Percentiles rank a stretch among this genome's conserved stretches.
These are phyloP conservation scores for Pinus tabuliformis DNA, from an alignment of 75 land plant genomes.

Conservation along the genomic window DNA sequence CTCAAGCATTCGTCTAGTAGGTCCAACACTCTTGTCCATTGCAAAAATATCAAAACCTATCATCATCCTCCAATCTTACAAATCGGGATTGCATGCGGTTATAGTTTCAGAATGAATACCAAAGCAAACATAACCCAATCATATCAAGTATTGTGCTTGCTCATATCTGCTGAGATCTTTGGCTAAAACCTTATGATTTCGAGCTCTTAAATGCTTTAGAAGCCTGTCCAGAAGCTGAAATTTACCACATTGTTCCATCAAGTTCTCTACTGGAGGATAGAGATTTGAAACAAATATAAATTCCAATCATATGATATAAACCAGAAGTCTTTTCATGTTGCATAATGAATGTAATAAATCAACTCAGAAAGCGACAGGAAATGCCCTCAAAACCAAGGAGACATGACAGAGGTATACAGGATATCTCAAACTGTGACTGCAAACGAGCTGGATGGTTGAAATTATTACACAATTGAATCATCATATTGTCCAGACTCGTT, in stretches of 20 bases:
- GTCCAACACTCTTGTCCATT: constrained; percentile 84
- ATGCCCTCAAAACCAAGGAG: not conserved
- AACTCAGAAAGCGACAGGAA: not conserved
- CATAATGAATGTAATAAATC: not conserved
- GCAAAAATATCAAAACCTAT: constrained; percentile 90
- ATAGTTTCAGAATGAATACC: not conserved
- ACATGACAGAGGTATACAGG: not conserved
- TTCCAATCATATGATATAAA: not conserved
- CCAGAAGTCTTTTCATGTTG: too few species aligned
- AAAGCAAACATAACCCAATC: not conserved
- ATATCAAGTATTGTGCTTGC: not conserved
- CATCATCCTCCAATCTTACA: constrained; percentile 1
- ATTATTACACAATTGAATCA: too few species aligned
- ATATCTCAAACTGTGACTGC: not conserved
- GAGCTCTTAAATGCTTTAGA: constrained; percentile 16
- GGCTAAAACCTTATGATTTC: constrained; percentile 34
- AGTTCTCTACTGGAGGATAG: constrained; percentile 74
- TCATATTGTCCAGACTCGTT: too few species aligned
- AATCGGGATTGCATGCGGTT: not conserved
- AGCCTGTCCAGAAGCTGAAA: constrained; percentile 77
- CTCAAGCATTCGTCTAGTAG: constrained; percentile 77
- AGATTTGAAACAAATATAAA: constrained; percentile 25
- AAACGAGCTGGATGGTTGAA: too few species aligned
- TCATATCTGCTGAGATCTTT: not conserved
- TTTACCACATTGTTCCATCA: constrained; percentile 88